Conservation (phyloP, 345 rosid species). For the Arabis alpina region DNA sequence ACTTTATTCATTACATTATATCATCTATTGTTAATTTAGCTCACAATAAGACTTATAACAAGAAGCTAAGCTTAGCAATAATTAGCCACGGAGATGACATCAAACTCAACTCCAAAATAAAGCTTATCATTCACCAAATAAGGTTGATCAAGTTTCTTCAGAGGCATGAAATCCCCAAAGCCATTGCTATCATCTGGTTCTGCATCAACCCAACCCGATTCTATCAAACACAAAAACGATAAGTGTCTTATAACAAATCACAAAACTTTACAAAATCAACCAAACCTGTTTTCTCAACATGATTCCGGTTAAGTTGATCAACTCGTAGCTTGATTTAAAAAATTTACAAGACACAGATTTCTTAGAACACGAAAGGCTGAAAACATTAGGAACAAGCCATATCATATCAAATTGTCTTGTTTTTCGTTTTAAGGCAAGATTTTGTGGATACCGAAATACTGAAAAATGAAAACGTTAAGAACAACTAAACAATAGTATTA, state of each 20-base stretch:
- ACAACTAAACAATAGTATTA: no score
- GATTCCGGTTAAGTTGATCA: conserved; percentile 25
- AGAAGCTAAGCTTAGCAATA: conserved; percentile 14
- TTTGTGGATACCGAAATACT: no score
- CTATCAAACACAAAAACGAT: no score
- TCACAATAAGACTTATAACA: neutral
- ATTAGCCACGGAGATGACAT: conserved; percentile 23
- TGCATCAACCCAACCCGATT: no score
- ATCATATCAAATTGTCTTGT: conserved; percentile 9
- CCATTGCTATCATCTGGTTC: neutral
- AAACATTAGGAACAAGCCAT: conserved; percentile 2
- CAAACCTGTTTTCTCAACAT: conserved; percentile 24
- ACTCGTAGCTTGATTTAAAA: conserved; percentile 22
- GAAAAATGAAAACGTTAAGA: no score
- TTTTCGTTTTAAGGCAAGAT: no score
- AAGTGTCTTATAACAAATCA: neutral
- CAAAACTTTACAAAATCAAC: neutral
- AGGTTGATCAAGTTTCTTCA: conserved; percentile 28
- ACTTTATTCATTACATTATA: no score
- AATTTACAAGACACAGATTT: conserved; percentile 8
- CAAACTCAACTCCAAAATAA: conserved; percentile 39
- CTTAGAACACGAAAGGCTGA: neutral
- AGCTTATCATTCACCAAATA: conserved; percentile 29
- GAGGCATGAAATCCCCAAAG: conserved; percentile 26
- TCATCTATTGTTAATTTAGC: no score